These are phyloP conservation scores for Phytophthora boehmeriae DNA, from an alignment of 352 stramenopile species.

Conservation along the genomic window DNA sequence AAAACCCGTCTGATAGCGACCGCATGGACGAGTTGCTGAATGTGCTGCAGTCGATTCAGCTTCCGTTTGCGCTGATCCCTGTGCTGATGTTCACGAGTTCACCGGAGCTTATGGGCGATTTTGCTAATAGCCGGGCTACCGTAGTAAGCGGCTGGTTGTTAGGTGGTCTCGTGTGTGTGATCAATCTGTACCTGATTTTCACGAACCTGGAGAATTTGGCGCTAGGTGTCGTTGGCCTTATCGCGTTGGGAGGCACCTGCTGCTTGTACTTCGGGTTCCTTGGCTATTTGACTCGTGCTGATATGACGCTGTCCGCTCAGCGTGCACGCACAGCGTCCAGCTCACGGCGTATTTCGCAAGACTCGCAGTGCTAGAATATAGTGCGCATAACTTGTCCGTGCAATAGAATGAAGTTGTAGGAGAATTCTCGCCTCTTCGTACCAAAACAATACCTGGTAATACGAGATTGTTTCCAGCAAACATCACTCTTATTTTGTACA, in stretches of 20 bases:
- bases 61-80: slow-evolving; percentile 92
- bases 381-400: neutral
- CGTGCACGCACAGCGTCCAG: slow-evolving; percentile 21
- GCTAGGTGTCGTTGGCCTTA: slow-evolving; percentile 40
- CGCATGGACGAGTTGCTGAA: slow-evolving; percentile 92
- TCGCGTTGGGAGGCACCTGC: slow-evolving; percentile 37
- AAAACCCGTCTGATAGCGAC: slow-evolving; percentile 83
- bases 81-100: slow-evolving; percentile 89
- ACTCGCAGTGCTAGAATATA: slow-evolving; percentile 9
- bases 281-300: slow-evolving; percentile 60
- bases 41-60: slow-evolving; percentile 92
- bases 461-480: no score
- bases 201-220: slow-evolving; percentile 63
- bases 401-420: neutral
- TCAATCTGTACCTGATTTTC: slow-evolving; percentile 82
- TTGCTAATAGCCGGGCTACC: slow-evolving; percentile 55
- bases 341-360: slow-evolving; percentile 24
- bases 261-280: slow-evolving; percentile 77
- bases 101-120: slow-evolving; percentile 80
- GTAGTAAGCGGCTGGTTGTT: slow-evolving; percentile 63
- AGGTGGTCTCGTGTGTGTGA: slow-evolving; percentile 64
- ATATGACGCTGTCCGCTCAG: slow-evolving; percentile 35
- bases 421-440: neutral
- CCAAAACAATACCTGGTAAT: neutral
- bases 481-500: no score